Conservation (phyloP, 352 stramenopile genomes). For the Globisporangium alternatum region DNA sequence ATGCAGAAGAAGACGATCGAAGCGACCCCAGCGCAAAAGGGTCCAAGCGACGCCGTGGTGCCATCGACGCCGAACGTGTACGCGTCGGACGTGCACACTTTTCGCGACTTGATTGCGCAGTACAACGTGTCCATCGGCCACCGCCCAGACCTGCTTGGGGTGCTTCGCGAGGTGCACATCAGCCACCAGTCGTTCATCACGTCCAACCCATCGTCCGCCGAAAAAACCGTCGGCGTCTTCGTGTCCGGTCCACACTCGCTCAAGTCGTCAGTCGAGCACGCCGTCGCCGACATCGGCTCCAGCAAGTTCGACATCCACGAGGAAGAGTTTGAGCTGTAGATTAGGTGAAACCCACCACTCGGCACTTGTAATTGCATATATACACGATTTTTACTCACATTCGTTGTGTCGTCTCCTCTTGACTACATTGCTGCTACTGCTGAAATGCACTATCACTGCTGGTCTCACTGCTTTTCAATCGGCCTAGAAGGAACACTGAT, state of each 20-base stretch:
- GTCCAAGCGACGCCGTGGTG: not conserved
- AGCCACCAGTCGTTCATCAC: conserved; percentile 14
- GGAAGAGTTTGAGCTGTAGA: conserved; percentile 28
- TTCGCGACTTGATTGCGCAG: conserved; percentile 30
- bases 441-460: no score
- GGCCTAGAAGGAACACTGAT: no score
- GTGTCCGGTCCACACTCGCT: conserved; percentile 21
- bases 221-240: conserved; percentile 17
- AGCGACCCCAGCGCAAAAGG: not conserved
- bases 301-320: conserved; percentile 24
- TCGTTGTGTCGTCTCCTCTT: no score
- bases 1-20: not conserved
- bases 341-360: no score
- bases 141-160: conserved; percentile 27
- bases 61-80: not conserved
- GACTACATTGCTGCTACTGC: no score
- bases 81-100: conserved; percentile 13
- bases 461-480: no score
- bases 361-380: not conserved
- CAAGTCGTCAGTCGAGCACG: conserved; percentile 14
- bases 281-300: conserved; percentile 17
- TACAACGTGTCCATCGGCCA: conserved; percentile 26
- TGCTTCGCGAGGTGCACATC: conserved; percentile 26
- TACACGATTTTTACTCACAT: no score
- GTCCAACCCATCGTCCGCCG: not conserved